A percentile compares a stretch with the other conserved stretches of the same genome.
Evolutionary conservation across 305 asterid genomes (phyloP).

Genomic region (Solanum hybrid): DNA sequence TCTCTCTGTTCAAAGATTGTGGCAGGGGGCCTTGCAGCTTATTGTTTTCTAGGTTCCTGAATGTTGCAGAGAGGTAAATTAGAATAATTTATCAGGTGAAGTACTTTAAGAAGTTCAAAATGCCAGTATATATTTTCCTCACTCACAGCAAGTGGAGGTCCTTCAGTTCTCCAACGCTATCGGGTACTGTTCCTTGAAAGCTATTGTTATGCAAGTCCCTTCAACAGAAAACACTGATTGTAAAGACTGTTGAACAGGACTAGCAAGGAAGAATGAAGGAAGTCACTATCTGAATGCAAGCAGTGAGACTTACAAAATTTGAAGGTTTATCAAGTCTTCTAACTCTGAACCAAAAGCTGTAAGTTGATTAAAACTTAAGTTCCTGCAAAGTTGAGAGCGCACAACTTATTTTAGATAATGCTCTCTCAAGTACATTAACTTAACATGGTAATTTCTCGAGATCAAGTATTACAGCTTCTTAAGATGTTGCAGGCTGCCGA

Average conservation of each 20-base stretch:
- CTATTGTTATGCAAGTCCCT: conserved; percentile 90
- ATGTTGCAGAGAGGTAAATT: conserved; percentile 11
- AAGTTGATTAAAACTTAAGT: conserved; percentile 80
- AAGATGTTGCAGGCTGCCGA: conserved; percentile 82
- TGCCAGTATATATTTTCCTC: not conserved
- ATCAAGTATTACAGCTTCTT: conserved; percentile 56
- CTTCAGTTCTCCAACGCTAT: conserved; percentile 62
- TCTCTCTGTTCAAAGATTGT: conserved; percentile 54
- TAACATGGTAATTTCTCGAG: conserved; percentile 8
- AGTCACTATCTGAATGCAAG: not conserved
- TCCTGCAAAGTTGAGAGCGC: conserved; percentile 39
- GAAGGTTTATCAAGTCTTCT: conserved; percentile 72
- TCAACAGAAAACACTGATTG: conserved; percentile 10
- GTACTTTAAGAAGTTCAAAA: not conserved
- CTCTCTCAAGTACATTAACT: not conserved
- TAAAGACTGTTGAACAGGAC: not conserved
- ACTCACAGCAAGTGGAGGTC: conserved; percentile 78
- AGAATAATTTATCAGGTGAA: not conserved
- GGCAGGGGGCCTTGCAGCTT: conserved; percentile 87
- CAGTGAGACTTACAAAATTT: conserved; percentile 64
- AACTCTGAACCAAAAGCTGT: conserved; percentile 80
- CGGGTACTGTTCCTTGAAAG: conserved; percentile 69
- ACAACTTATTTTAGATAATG: not conserved
- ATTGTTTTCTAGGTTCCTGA: conserved; percentile 76
- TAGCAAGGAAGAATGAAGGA: not conserved